A percentile compares a stretch with the other conserved stretches of the same genome.
Conservation (phyloP, 257 asterid species). For the Sherardia arvensis region DNA sequence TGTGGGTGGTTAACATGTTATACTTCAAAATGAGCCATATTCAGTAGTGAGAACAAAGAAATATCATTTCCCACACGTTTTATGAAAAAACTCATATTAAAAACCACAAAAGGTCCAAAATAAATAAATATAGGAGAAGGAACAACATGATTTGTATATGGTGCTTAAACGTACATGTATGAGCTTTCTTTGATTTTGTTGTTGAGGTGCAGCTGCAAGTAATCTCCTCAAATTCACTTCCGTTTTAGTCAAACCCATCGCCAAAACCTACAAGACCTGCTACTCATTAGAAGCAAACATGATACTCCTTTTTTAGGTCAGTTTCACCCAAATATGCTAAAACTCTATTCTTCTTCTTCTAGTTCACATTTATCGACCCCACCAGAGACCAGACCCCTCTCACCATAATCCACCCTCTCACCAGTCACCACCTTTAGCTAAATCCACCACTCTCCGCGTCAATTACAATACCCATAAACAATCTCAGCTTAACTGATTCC, state of each 20-base stretch:
- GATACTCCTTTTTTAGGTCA: too few relatives aligned
- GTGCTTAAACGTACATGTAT: conserved; percentile 52
- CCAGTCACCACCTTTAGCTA: not conserved
- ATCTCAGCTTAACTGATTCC: not conserved
- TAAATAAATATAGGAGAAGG: not conserved
- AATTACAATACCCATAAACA: not conserved
- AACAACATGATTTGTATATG: conserved; percentile 8
- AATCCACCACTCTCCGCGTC: too few relatives aligned
- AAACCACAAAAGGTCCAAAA: not conserved
- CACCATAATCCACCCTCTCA: not conserved
- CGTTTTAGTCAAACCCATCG: conserved; percentile 73
- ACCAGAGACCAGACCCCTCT: too few relatives aligned
- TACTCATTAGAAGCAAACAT: not conserved
- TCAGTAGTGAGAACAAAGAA: not conserved
- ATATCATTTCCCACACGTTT: not conserved
- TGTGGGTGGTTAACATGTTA: not conserved
- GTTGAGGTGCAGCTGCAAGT: conserved; percentile 72
- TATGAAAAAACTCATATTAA: not conserved
- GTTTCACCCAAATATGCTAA: too few relatives aligned
- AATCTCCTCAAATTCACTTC: conserved; percentile 82
- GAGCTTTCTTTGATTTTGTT: conserved; percentile 76
- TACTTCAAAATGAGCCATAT: not conserved
- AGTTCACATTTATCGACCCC: too few relatives aligned
- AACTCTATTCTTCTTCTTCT: too few relatives aligned
- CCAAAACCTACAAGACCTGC: not conserved